Evolutionary conservation across 768 basidiomycete species (phyloP), one percentile per base, ranked within the genome.

Genomic region (Termitomyces sp.): DNA sequence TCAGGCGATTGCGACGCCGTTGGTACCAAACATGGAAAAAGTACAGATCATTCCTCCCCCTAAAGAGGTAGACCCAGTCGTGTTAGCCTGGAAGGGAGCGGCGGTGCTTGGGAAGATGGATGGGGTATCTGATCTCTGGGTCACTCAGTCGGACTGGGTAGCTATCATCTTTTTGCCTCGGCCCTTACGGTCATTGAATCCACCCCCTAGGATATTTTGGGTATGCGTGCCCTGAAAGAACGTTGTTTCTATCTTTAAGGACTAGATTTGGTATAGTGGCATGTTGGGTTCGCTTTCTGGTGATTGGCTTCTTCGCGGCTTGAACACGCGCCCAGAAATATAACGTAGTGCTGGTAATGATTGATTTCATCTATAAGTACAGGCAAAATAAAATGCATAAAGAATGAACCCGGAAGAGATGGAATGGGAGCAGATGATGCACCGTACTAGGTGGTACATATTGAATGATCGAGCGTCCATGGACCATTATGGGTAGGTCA

Each of bases 71-170:
- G 94, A 98, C 69, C 93, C 92, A 5, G 81, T 84, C 24, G 85
- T 93, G 37, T 79, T 98, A 32, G 85, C 85, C 15, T 99, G 97
- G 97, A 98, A 98, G 69, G 97, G 97, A 10, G 93, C 88, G 6
- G 83, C 88, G 8, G 92, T 95, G 12, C 81, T 98, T 41, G 90
- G 87, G 26, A 91, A 92, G 70, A 88, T 98, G 82, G 97, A 99
- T 50, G 84, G 85, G 2, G 83, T 89, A 44, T 79, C 82, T 30
- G 97, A 99, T 60, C 71, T 98, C 54, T 98, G 96, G 96, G 76
- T 98, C 26, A 82, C 90, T 6, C 72, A 76, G 54, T 75, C 83
- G 35, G 97, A 99, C 67, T 99, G 94, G 91, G 91, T 93, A 69
- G 47, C 79, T 71, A 50, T 54, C 30, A 5, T 51, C 40, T 43